A percentile compares a stretch with the other conserved stretches of the same genome.
These are phyloP conservation scores for Isabelozyma pseudorhagii DNA, from an alignment of 805 yeast species.

Conservation along the genomic window DNA sequence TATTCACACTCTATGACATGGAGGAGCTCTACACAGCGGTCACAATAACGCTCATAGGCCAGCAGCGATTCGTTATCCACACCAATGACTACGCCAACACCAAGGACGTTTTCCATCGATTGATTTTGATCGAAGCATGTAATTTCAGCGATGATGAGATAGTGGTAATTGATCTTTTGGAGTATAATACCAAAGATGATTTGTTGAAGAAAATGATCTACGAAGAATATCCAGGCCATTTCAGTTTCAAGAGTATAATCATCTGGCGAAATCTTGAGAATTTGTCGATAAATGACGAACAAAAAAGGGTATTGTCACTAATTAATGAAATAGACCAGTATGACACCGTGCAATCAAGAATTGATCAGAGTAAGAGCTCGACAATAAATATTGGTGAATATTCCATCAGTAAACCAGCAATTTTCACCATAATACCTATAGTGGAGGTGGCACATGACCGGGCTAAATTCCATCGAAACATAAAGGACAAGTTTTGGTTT, in stretches of 20 bases:
- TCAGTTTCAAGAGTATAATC: constrained; percentile 5
- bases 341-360: constrained; percentile 13
- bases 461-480: constrained; percentile 11
- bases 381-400: constrained; percentile 3
- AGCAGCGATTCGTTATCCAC: constrained; percentile 14
- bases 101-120: constrained; percentile 1
- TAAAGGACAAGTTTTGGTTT: constrained; percentile 26
- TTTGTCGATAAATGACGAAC: constrained; percentile 5
- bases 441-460: constrained; percentile 5
- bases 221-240: neutral
- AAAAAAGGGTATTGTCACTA: constrained; percentile 13
- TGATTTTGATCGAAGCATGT: constrained; percentile 7
- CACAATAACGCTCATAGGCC: constrained; percentile 14
- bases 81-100: constrained; percentile 7
- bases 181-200: constrained; percentile 1
- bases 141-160: constrained; percentile 3
- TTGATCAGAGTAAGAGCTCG: neutral
- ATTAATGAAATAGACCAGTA: constrained; percentile 17
- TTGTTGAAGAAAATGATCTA: neutral
- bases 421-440: constrained; percentile 14
- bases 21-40: constrained; percentile 15
- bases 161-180: constrained; percentile 6
- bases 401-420: constrained; percentile 9
- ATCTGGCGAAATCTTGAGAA: constrained; percentile 17
- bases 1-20: constrained; percentile 9